Conservation (phyloP, 2,329 filamentous ascomycete genomes). For the Paecilomyces sp. region DNA sequence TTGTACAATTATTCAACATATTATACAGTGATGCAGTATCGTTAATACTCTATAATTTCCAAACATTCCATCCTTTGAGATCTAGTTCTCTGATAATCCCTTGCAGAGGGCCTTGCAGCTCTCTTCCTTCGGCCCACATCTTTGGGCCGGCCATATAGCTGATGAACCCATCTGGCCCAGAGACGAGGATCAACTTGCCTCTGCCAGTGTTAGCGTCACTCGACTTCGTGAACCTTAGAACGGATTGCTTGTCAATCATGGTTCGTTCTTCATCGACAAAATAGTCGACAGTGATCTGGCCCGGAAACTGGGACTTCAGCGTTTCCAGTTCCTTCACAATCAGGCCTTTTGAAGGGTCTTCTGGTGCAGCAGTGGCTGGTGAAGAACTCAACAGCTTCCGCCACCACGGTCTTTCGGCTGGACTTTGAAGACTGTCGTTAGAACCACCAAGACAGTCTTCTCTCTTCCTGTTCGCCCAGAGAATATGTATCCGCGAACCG, state of each 20-base stretch:
- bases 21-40: background rate
- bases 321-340: conserved; percentile 58
- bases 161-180: conserved; percentile 87
- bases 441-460: conserved; percentile 59
- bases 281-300: conserved; percentile 60
- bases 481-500: conserved; percentile 55
- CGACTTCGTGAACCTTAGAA: conserved; percentile 33
- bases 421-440: conserved; percentile 38
- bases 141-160: conserved; percentile 73
- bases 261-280: conserved; percentile 74
- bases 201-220: conserved; percentile 15
- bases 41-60: conserved; percentile 44
- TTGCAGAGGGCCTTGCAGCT: conserved; percentile 66
- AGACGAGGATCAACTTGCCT: conserved; percentile 63
- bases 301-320: conserved; percentile 52
- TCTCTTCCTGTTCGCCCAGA: conserved; percentile 71
- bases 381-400: conserved; percentile 17
- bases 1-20: background rate
- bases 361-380: conserved; percentile 1
- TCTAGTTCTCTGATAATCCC: conserved; percentile 60
- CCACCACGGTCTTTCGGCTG: conserved; percentile 20
- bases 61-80: conserved; percentile 50
- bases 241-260: conserved; percentile 51
- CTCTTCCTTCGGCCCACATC: conserved; percentile 61
- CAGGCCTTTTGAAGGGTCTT: conserved; percentile 11